These are phyloP conservation scores for Fomitopsis serialis DNA, from an alignment of 768 basidiomycete genomes.

Conservation along the genomic window DNA sequence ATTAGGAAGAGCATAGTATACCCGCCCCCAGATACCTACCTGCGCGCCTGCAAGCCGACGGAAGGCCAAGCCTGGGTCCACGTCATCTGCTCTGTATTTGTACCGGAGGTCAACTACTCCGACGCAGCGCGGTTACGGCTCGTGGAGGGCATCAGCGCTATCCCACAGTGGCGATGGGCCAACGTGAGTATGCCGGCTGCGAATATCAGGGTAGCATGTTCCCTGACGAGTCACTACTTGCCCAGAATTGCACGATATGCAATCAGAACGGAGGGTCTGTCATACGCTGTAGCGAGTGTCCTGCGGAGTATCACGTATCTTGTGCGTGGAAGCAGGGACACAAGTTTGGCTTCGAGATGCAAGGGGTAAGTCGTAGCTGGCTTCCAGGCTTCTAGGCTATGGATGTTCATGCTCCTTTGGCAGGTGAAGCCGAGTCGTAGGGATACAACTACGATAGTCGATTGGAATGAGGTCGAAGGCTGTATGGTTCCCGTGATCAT, in stretches of 20 bases:
- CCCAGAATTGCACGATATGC: slow-evolving; percentile 74
- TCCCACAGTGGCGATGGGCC: slow-evolving; percentile 68
- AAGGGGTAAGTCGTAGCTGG: slow-evolving; percentile 47
- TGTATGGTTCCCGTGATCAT: slow-evolving; percentile 73
- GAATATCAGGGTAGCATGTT: too few species aligned
- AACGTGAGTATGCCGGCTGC: slow-evolving; percentile 41
- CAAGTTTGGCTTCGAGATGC: slow-evolving; percentile 91
- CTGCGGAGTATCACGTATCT: slow-evolving; percentile 74
- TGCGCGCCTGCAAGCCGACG: slow-evolving; percentile 82
- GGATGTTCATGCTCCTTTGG: not conserved
- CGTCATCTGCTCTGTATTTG: slow-evolving; percentile 83
- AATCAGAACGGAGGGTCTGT: slow-evolving; percentile 69
- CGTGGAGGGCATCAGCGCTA: slow-evolving; percentile 82
- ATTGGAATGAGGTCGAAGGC: slow-evolving; percentile 75
- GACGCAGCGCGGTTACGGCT: slow-evolving; percentile 66
- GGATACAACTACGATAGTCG: slow-evolving; percentile 58
- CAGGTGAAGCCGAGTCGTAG: slow-evolving; percentile 77
- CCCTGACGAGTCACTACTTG: slow-evolving; percentile 11
- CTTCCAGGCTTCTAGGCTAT: not conserved
- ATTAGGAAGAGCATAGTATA: slow-evolving; percentile 41
- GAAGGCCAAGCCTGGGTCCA: slow-evolving; percentile 94
- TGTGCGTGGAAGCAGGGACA: slow-evolving; percentile 87
- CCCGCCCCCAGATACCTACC: slow-evolving; percentile 54
- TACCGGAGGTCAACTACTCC: slow-evolving; percentile 78
- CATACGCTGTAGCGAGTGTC: slow-evolving; percentile 80